Evolutionary conservation across 2,329 filamentous ascomycete genomes (phyloP).

Genomic region (Pseudogymnoascus pannorum): DNA sequence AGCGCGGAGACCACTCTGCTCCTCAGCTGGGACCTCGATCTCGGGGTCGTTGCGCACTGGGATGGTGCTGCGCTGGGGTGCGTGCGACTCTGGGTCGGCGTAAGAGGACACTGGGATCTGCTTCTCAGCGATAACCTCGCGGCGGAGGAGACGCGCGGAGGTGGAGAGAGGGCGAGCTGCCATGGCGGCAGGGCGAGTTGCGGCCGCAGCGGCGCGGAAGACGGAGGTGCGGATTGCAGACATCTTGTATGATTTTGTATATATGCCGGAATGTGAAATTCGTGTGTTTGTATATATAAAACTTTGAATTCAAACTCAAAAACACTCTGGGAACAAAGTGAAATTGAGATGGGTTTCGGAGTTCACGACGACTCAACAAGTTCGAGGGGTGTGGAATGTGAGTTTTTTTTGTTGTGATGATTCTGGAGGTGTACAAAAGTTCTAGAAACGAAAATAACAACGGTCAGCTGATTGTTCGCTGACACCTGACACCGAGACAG

Average conservation of each 20-base stretch:
- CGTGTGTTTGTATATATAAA: background rate
- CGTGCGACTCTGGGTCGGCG: slow-evolving; percentile 12
- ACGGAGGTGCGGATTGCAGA: slow-evolving; percentile 7
- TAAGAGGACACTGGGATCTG: slow-evolving; percentile 23
- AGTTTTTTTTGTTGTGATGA: too few species aligned
- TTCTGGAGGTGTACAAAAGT: background rate
- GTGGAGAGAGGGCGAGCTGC: slow-evolving; percentile 22
- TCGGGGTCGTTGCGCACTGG: slow-evolving; percentile 19
- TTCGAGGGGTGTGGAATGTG: background rate
- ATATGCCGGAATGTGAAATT: background rate
- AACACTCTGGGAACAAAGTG: background rate
- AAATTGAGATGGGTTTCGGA: background rate
- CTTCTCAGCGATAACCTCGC: slow-evolving; percentile 24
- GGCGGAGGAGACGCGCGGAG: slow-evolving; percentile 14
- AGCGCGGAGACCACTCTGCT: slow-evolving; percentile 1
- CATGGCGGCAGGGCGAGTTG: slow-evolving; percentile 5
- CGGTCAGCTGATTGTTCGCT: background rate
- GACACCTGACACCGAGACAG: background rate
- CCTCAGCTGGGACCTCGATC: slow-evolving; percentile 6
- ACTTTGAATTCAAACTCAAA: background rate
- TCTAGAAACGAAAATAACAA: background rate
- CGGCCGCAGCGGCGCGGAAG: slow-evolving; percentile 8
- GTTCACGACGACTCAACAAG: slow-evolving; percentile 1
- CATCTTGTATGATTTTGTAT: slow-evolving; percentile 10
- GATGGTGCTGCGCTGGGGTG: slow-evolving; percentile 20